Evolutionary conservation across 352 stramenopile genomes (phyloP), one percentile per base, ranked within the genome.

Genomic region (Pilasporangium apinafurcum): DNA sequence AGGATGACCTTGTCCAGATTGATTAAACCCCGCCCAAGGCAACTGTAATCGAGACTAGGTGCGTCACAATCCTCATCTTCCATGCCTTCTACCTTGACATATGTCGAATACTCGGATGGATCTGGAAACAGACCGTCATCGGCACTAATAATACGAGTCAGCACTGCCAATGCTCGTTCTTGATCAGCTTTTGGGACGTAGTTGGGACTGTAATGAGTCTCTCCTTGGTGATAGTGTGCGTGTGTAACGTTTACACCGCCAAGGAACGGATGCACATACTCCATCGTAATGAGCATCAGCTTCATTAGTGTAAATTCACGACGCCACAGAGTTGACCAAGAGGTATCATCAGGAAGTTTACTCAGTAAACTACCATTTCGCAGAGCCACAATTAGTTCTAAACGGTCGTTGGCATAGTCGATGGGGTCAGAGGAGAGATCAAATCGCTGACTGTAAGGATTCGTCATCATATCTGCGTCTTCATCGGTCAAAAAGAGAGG

Each of bases 401-500:
- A 42, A 0, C 55, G 67, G 56, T 87, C 69, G 24, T 62, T 57
- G 8, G 70, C 72, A 21, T 62, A 86, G 36, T 76, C 70, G 9
- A 87, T 62, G 8, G 64, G 48, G 40, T 87, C 69, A 0, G 56
- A 60, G 12, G 77, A 85, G 31, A 87, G 48, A 25, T 87, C 78
- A 32, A 75, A 85, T 2, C 44, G 47, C 45, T 83, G 71, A 0
- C 51, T 68, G 36, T 63, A 83, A 34, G 78, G 72, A 34, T 82
- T 83, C 5, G 56, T 47, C 28, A 50, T 47, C 26, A 48, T 40
- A 8, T 79, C 61, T 8, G 51, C 35, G 34, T 65, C 61, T 54
- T 87, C 75, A 39, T 89, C 77, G 1, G 73, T 78, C 8, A 89
- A 59, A 37, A 89, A 89, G 18, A 86, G 29, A 13, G 77, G 71